Evolutionary conservation across 1,284 basidiomycete species (phyloP), one percentile per base, ranked within the genome.

Genomic region (Ceratobasidium sp.): DNA sequence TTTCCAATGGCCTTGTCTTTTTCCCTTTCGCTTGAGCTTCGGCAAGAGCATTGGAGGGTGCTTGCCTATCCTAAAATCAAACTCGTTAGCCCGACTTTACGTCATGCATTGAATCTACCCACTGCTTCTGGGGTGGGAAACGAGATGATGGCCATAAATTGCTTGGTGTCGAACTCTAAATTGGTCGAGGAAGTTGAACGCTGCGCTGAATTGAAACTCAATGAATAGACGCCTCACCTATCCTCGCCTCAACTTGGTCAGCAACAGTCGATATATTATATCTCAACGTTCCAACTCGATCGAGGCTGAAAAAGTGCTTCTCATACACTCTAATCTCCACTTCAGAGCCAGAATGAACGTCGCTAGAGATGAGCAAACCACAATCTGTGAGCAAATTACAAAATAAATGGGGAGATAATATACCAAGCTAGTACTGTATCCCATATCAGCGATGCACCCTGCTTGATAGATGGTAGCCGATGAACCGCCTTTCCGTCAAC

Each of bases 141-240:
- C 6, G 5, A 17, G 19, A 53, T 17, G 50, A 7, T 17, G 50
- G 17, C 7, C n/a, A 19, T 24, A 53, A 9, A n/a, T 24, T 53
- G n/a, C 7, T 53, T 6, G 27, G 19, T 17, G 50, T 6, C 7
- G 19, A n/a, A 19, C 50, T 8, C 6, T 53, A n/a, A 7, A 24
- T 9, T n/a, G 27, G 50, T 53, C n/a, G n/a, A n/a, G n/a, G n/a
- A n/a, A n/a, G n/a, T n/a, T n/a, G n/a, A n/a, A n/a, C n/a, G n/a
- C n/a, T n/a, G n/a, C n/a, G n/a, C n/a, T n/a, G n/a, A 53, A 53
- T 53, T 24, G 27, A 53, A 53, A 53, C 17, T 24, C 50, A 47
- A 9, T 47, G 7, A 9, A 53, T n/a, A 24, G 9, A 24, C 7
- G 27, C 7, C 50, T 53, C 50, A 19, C 50, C 50, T 53, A 7